Evolutionary conservation across 139 green algal genomes (phyloP).

Genomic region (Chlorella sp.): DNA sequence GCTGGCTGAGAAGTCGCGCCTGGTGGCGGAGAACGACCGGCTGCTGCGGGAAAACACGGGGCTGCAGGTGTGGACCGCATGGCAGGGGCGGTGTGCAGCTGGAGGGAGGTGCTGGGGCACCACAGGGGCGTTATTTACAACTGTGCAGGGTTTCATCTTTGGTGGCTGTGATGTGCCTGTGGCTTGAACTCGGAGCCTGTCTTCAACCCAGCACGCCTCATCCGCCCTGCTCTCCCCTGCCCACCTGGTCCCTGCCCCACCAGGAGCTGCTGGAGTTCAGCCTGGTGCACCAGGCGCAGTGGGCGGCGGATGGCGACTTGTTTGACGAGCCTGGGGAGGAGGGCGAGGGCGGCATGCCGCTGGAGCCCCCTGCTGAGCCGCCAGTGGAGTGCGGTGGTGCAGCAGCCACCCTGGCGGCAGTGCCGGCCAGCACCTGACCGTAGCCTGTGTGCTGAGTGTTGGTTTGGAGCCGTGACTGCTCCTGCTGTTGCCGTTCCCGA

Average conservation of each 20-base stretch:
- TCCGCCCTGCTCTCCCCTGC: too few species aligned
- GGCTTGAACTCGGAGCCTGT: too few species aligned
- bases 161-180: too few species aligned
- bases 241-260: too few species aligned
- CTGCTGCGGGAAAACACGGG: constrained; percentile 61
- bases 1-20: constrained; percentile 59
- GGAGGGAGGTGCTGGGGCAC: background rate
- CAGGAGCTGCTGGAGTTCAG: constrained; percentile 52
- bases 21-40: constrained; percentile 65
- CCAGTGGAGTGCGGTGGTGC: background rate
- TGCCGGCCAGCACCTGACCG: too few species aligned
- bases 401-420: too few species aligned
- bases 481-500: background rate
- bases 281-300: constrained; percentile 26
- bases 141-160: too few species aligned
- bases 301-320: constrained; percentile 41
- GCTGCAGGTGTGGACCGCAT: constrained; percentile 62
- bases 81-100: too few species aligned
- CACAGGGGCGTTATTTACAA: too few species aligned
- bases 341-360: background rate
- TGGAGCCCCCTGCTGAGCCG: too few species aligned
- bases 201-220: too few species aligned
- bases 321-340: constrained; percentile 29
- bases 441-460: too few species aligned
- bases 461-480: background rate